These are phyloP conservation scores for Boletales sp. DNA, from an alignment of 768 basidiomycete genomes.

Conservation along the genomic window DNA sequence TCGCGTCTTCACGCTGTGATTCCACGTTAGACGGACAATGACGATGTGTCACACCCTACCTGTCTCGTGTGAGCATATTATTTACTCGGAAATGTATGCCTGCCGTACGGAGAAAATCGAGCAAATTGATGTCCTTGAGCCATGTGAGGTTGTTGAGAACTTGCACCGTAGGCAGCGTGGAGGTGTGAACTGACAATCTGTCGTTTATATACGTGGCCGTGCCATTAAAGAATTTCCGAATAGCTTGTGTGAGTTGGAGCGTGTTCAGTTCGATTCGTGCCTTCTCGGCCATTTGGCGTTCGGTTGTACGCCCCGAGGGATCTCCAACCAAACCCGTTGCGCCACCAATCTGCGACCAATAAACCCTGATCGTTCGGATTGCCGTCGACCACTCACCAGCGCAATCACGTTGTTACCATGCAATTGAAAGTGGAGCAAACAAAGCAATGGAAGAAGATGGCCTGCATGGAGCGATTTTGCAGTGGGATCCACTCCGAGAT, in stretches of 20 bases:
- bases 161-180: slow-evolving; percentile 26
- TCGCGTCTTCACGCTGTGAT: slow-evolving; percentile 72
- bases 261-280: slow-evolving; percentile 66
- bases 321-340: slow-evolving; percentile 97
- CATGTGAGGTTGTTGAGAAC: slow-evolving; percentile 74
- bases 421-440: slow-evolving; percentile 82
- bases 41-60: slow-evolving; percentile 42
- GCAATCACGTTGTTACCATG: slow-evolving; percentile 82
- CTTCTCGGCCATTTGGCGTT: slow-evolving; percentile 66
- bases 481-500: slow-evolving; percentile 92
- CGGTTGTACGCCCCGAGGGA: slow-evolving; percentile 84
- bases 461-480: slow-evolving; percentile 89
- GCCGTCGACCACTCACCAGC: slow-evolving; percentile 53
- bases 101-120: slow-evolving; percentile 81
- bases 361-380: slow-evolving; percentile 1
- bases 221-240: slow-evolving; percentile 69
- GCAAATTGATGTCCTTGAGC: slow-evolving; percentile 67
- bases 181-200: slow-evolving; percentile 16
- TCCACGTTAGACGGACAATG: slow-evolving; percentile 6
- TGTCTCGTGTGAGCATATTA: slow-evolving; percentile 87
- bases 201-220: slow-evolving; percentile 59
- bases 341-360: slow-evolving; percentile 75
- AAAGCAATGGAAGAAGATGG: slow-evolving; percentile 86
- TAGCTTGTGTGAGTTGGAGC: slow-evolving; percentile 52
- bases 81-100: slow-evolving; percentile 82